Percentiles rank a stretch among this genome's conserved stretches.
Evolutionary conservation across 208 protist genomes (phyloP).

Genomic region (Trypanosoma scelopori): DNA sequence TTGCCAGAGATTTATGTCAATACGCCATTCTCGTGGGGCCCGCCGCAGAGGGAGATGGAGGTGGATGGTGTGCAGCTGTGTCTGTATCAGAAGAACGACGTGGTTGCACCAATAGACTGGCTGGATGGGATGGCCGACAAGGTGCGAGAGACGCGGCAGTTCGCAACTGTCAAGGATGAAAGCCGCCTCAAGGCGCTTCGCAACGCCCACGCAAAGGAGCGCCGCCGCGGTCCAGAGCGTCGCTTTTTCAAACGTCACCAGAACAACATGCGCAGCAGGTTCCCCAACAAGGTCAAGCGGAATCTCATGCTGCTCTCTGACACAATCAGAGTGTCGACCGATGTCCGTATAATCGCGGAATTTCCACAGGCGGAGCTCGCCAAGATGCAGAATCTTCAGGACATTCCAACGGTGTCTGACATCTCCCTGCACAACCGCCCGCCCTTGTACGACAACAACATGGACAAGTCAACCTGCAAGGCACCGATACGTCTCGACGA

Average conservation of each 20-base stretch:
- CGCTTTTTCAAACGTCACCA: constrained; percentile 24
- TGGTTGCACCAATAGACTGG: constrained; percentile 57
- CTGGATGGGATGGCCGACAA: constrained; percentile 28
- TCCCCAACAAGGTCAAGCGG: constrained; percentile 27
- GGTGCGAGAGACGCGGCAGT: constrained; percentile 39
- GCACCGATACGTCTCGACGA: constrained; percentile 48
- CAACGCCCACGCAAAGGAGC: constrained; percentile 47
- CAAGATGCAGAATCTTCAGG: constrained; percentile 31
- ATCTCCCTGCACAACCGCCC: constrained; percentile 58
- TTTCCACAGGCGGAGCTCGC: constrained; percentile 39
- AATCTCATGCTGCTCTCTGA: constrained; percentile 45
- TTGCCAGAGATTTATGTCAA: constrained; percentile 77
- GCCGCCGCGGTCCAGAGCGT: constrained; percentile 19
- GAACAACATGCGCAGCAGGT: constrained; percentile 25
- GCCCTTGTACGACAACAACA: constrained; percentile 56
- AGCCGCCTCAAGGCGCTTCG: constrained; percentile 64
- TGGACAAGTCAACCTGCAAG: constrained; percentile 51
- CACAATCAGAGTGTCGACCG: constrained; percentile 40
- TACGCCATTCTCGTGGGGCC: constrained; percentile 76
- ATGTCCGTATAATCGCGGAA: constrained; percentile 28
- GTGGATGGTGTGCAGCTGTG: constrained; percentile 55
- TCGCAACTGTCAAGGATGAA: constrained; percentile 69
- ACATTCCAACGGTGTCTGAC: constrained; percentile 39
- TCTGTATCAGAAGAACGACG: constrained; percentile 69
- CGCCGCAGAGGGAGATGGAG: constrained; percentile 70